These are phyloP conservation scores for Apiospora sp. DNA, from an alignment of 2,329 filamentous ascomycete species.

Conservation along the genomic window DNA sequence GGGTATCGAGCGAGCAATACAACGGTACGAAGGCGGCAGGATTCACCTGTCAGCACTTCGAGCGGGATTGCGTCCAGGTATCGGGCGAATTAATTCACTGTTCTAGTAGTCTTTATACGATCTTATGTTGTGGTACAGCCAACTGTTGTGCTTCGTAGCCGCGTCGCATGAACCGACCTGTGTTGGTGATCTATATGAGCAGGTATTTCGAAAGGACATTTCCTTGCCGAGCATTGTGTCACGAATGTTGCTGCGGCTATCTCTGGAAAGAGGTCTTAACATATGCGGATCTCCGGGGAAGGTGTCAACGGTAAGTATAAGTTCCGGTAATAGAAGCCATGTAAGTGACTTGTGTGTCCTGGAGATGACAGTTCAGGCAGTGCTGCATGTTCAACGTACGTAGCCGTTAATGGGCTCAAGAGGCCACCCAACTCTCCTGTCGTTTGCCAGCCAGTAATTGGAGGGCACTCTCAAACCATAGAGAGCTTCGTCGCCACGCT, in stretches of 20 bases:
- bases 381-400: background rate
- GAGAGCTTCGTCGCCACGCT: background rate
- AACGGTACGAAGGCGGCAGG: background rate
- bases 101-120: background rate
- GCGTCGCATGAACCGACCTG: conserved; percentile 21
- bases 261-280: background rate
- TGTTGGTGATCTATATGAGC: background rate
- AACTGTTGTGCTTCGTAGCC: conserved; percentile 14
- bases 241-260: background rate
- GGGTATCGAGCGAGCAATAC: background rate
- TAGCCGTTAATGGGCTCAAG: background rate
- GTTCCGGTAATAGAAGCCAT: background rate
- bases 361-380: background rate
- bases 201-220: background rate
- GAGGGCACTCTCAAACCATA: background rate
- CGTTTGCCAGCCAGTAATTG: background rate
- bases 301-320: background rate
- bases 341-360: background rate
- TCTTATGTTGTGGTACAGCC: conserved; percentile 3
- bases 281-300: conserved; percentile 3
- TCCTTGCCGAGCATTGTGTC: background rate
- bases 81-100: conserved; percentile 13
- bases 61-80: background rate
- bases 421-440: background rate
- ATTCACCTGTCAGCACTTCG: background rate